phyloP scores from a whole-genome alignment of 1,284 basidiomycete genomes.

The Gymnopus androsaceus region DNA sequence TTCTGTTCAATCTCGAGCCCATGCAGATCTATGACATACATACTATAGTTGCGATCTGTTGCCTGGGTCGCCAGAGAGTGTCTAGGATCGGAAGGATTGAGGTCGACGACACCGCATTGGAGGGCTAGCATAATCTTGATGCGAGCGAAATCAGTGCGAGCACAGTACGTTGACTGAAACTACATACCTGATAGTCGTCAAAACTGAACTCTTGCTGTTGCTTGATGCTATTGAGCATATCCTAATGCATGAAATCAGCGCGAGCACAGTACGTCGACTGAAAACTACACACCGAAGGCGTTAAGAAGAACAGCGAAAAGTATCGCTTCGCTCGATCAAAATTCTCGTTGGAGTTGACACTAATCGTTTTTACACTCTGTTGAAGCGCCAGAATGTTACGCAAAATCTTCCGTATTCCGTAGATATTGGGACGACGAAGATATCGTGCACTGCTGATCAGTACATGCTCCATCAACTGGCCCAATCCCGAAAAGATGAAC shows the following conservation, averaged over 20 bases:
- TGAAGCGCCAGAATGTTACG: conserved; percentile 92
- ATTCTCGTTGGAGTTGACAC: conserved; percentile 62
- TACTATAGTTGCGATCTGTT: conserved; percentile 70
- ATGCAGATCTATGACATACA: conserved; percentile 82
- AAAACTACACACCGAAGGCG: conserved; percentile 64
- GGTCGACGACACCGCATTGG: conserved; percentile 82
- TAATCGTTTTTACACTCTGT: conserved; percentile 86
- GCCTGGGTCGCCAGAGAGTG: conserved; percentile 43
- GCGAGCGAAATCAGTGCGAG: neutral
- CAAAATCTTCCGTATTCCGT: conserved; percentile 87
- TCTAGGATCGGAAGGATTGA: conserved; percentile 49
- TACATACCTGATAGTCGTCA: conserved; percentile 85
- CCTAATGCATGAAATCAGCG: conserved; percentile 42
- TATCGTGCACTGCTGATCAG: conserved; percentile 77
- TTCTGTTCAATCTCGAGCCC: conserved; percentile 68
- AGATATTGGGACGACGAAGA: conserved; percentile 72
- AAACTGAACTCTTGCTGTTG: conserved; percentile 72
- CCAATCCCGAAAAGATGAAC: conserved; percentile 87
- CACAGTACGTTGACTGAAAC: conserved; percentile 1
- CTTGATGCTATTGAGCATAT: conserved; percentile 73
- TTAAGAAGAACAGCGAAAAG: conserved; percentile 75
- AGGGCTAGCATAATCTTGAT: conserved; percentile 83
- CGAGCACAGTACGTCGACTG: neutral
- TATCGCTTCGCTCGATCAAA: conserved; percentile 80
- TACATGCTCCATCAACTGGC: conserved; percentile 84